phyloP scores from a whole-genome alignment of 2,329 filamentous ascomycete species.

The Curvularia eragrostidis region DNA sequence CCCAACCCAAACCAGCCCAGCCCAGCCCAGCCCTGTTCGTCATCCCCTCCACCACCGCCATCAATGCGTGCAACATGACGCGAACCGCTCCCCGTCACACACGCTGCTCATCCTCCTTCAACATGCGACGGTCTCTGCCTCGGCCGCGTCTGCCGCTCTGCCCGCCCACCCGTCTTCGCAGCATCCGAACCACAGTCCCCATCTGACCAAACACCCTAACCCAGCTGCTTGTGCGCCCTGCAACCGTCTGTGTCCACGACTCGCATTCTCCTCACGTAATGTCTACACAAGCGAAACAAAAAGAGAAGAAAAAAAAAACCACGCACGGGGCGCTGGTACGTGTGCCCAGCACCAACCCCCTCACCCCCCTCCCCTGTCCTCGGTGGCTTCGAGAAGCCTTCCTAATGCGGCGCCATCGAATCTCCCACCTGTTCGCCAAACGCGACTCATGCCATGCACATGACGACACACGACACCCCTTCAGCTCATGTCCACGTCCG shows the following conservation, averaged over 20 bases:
- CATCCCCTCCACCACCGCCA: constrained; percentile 9
- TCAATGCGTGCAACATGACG: constrained; percentile 26
- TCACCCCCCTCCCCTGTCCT: background rate
- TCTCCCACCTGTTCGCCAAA: constrained; percentile 33
- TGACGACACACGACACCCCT: constrained; percentile 25
- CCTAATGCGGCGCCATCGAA: constrained; percentile 20
- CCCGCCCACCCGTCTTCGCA: constrained; percentile 19
- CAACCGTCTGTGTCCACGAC: too few relatives aligned
- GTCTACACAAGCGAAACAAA: too few relatives aligned
- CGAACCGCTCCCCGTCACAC: constrained; percentile 8
- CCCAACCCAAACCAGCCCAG: background rate
- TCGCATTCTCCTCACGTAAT: too few relatives aligned
- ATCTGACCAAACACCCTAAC: constrained; percentile 39
- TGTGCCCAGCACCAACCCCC: background rate
- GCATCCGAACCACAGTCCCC: constrained; percentile 31
- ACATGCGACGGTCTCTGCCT: constrained; percentile 1
- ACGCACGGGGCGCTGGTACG: too few relatives aligned
- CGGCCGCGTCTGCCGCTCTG: constrained; percentile 8
- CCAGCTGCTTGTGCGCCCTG: background rate
- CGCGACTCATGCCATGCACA: constrained; percentile 20
- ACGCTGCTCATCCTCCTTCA: background rate
- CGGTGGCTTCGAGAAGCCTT: constrained; percentile 32
- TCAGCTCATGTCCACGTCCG: constrained; percentile 21
- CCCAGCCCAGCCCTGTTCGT: background rate
- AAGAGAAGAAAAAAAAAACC: too few relatives aligned